Percentiles rank a stretch among this genome's conserved stretches.
These are phyloP conservation scores for Huntiella savannae DNA, from an alignment of 2,329 filamentous ascomycete genomes.

Conservation along the genomic window DNA sequence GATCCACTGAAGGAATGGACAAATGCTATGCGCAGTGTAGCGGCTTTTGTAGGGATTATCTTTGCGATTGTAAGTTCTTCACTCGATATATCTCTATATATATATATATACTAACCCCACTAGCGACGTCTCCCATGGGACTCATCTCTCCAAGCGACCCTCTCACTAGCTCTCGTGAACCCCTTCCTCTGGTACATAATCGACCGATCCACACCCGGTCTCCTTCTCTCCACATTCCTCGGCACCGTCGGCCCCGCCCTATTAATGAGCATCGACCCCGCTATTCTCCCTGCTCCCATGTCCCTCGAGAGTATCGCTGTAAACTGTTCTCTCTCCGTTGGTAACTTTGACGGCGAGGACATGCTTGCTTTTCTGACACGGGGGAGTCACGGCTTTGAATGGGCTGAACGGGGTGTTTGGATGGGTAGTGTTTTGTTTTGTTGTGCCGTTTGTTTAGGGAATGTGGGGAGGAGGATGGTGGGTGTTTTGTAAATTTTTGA, in stretches of 20 bases:
- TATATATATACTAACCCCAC: background rate
- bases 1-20: conserved; percentile 52
- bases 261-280: conserved; percentile 56
- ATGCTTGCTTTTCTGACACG: conserved; percentile 28
- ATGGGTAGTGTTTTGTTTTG: conserved; percentile 87
- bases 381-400: conserved; percentile 37
- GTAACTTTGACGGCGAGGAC: conserved; percentile 11
- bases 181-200: conserved; percentile 92
- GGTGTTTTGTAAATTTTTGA: too few relatives aligned
- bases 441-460: conserved; percentile 88
- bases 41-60: conserved; percentile 41
- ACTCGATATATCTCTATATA: background rate
- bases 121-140: conserved; percentile 55
- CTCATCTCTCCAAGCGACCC: conserved; percentile 79
- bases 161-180: conserved; percentile 78
- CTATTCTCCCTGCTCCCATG: conserved; percentile 54
- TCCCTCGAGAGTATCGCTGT: conserved; percentile 17
- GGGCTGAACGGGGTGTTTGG: conserved; percentile 62
- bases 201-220: conserved; percentile 71
- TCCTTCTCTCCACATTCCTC: conserved; percentile 58
- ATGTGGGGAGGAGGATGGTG: conserved; percentile 70
- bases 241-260: conserved; percentile 55
- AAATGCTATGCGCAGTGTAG: conserved; percentile 35
- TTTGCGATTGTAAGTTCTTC: conserved; percentile 47
- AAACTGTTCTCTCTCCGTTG: background rate